Evolutionary conservation across 257 asterid species (phyloP).

Genomic region (Penstemon davidsonii): DNA sequence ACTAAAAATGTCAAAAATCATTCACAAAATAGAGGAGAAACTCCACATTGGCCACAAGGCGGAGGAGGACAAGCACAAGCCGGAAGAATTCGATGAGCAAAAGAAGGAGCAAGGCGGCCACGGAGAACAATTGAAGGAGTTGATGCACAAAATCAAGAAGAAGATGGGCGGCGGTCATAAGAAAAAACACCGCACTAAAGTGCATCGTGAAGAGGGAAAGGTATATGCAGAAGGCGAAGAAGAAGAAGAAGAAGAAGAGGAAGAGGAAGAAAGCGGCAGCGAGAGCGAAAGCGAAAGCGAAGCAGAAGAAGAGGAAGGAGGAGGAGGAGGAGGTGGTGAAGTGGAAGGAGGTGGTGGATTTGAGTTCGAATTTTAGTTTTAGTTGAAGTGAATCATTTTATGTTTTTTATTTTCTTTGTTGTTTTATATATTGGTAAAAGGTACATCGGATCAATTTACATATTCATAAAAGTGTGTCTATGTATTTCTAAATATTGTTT

Average conservation of each 20-base stretch:
- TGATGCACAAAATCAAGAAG: conserved; percentile 33
- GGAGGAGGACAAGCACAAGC: conserved; percentile 19
- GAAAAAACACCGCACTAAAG: neutral
- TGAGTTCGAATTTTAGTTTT: conserved; percentile 17
- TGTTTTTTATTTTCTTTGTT: too few species aligned
- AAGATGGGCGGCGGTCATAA: conserved; percentile 23
- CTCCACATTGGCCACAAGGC: conserved; percentile 22
- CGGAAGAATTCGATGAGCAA: neutral
- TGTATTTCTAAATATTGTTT: too few species aligned
- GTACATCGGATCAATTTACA: too few species aligned
- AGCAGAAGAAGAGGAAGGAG: neutral
- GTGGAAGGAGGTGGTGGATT: conserved; percentile 12
- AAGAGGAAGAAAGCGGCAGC: conserved; percentile 9
- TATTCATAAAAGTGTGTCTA: too few species aligned
- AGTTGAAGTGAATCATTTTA: neutral
- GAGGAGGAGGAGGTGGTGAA: neutral
- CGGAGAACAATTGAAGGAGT: conserved; percentile 15
- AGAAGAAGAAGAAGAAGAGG: neutral
- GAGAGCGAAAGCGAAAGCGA: conserved; percentile 17
- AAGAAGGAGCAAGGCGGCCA: conserved; percentile 28
- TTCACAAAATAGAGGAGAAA: conserved; percentile 9
- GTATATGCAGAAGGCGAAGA: conserved; percentile 18
- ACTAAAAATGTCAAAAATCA: too few species aligned
- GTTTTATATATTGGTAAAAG: too few species aligned
- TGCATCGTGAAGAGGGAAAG: conserved; percentile 19